Percentiles rank a stretch among this genome's conserved stretches.
Conservation (phyloP, 768 basidiomycete genomes). For the Trametes elegans region DNA sequence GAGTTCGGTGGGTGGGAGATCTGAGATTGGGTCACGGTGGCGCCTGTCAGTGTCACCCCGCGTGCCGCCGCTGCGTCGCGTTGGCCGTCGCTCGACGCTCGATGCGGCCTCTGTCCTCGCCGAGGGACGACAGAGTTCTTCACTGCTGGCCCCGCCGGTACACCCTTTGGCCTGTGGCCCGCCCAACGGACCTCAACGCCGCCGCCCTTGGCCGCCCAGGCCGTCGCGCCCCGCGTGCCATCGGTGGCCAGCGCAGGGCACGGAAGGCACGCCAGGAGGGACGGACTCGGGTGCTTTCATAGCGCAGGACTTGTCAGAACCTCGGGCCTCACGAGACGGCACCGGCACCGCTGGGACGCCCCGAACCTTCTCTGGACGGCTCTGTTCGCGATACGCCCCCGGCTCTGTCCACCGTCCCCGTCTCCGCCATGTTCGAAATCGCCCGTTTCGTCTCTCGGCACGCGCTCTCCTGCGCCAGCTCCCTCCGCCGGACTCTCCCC, state of each 20-base stretch:
- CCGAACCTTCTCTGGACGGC: background rate
- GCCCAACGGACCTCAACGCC: background rate
- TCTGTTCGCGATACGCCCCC: background rate
- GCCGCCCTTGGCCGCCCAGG: no score
- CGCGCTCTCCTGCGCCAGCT: background rate
- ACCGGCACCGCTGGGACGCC: background rate
- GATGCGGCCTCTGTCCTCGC: no score
- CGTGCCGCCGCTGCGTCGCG: no score
- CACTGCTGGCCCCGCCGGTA: background rate
- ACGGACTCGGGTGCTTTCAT: background rate
- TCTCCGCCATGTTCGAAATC: background rate
- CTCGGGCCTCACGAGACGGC: background rate
- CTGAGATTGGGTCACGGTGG: no score
- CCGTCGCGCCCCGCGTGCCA: background rate
- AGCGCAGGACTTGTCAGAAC: conserved; percentile 5
- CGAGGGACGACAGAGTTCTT: no score
- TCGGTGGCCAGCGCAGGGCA: background rate
- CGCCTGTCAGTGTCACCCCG: no score
- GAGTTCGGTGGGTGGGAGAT: no score
- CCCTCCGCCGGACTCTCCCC: background rate
- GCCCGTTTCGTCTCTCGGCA: no score
- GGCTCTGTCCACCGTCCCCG: background rate
- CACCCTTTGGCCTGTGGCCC: background rate
- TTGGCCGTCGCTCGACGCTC: no score
- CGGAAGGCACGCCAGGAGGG: background rate